These are phyloP conservation scores for Colletotrichum sp. DNA, from an alignment of 2,329 filamentous ascomycete genomes.

Conservation along the genomic window DNA sequence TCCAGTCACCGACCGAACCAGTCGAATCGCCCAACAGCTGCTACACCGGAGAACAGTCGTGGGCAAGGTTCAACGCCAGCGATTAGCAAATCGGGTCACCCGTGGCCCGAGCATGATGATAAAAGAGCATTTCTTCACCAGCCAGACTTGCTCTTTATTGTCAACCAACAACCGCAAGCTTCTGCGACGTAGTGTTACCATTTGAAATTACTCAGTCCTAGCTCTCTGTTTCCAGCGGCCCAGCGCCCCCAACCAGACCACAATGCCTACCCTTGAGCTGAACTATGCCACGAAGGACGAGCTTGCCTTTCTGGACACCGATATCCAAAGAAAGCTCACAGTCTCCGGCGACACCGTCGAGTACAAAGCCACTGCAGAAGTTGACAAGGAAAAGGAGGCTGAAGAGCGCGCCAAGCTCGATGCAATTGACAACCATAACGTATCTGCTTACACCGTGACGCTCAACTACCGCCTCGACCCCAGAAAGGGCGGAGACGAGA, in stretches of 20 bases:
- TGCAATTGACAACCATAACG: background rate
- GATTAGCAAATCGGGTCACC: background rate
- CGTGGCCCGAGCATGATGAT: background rate
- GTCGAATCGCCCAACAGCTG: background rate
- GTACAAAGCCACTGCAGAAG: background rate
- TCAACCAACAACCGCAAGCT: background rate
- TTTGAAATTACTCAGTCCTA: background rate
- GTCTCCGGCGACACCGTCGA: background rate
- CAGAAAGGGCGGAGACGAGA: background rate
- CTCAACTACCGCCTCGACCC: constrained; percentile 5
- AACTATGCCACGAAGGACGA: constrained; percentile 1
- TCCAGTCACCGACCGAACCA: background rate
- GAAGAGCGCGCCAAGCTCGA: background rate
- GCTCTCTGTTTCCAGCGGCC: background rate
- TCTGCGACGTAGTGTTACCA: fast-evolving
- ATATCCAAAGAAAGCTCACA: background rate
- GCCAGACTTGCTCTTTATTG: too few relatives aligned
- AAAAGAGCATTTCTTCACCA: background rate
- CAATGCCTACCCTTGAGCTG: constrained; percentile 8
- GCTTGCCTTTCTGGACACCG: constrained; percentile 1
- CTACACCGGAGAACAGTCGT: background rate
- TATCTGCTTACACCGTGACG: background rate
- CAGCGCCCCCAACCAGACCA: background rate
- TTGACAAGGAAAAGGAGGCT: background rate
- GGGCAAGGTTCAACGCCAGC: background rate